Conservation (phyloP, 2,329 filamentous ascomycete species). For the Pleoardoris graminearum region DNA sequence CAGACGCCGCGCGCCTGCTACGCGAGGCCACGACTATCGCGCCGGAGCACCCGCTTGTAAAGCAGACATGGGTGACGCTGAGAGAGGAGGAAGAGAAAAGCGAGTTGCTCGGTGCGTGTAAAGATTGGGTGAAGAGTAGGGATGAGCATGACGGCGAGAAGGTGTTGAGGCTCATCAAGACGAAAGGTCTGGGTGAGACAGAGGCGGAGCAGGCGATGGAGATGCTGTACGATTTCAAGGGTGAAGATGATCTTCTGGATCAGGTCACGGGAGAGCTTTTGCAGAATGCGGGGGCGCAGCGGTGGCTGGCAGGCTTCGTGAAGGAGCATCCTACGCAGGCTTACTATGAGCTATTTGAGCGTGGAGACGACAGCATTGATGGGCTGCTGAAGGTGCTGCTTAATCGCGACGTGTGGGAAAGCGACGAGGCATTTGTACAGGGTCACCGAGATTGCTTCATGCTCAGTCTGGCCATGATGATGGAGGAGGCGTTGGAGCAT, state of each 20-base stretch:
- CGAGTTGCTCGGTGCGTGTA: constrained; percentile 40
- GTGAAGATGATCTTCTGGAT: constrained; percentile 47
- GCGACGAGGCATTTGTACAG: constrained; percentile 49
- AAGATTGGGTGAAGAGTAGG: constrained; percentile 38
- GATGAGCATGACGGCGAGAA: constrained; percentile 48
- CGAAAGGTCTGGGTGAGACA: constrained; percentile 39
- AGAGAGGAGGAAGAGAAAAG: constrained; percentile 44
- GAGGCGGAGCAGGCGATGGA: constrained; percentile 47
- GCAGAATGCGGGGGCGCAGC: constrained; percentile 43
- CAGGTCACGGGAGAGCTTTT: constrained; percentile 46
- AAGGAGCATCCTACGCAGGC: constrained; percentile 46
- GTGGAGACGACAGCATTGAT: constrained; percentile 52
- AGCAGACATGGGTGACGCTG: constrained; percentile 47
- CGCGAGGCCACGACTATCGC: constrained; percentile 51
- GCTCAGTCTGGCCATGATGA: constrained; percentile 81
- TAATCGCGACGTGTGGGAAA: constrained; percentile 48
- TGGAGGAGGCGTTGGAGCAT: constrained; percentile 83
- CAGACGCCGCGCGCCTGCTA: constrained; percentile 47
- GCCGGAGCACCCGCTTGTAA: constrained; percentile 47
- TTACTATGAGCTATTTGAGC: constrained; percentile 50
- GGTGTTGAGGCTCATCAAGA: constrained; percentile 36
- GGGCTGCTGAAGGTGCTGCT: constrained; percentile 49
- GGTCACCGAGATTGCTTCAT: constrained; percentile 65
- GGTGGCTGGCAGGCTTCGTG: constrained; percentile 45
- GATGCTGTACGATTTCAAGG: constrained; percentile 48